Evolutionary conservation across 2,329 filamentous ascomycete genomes (phyloP), one percentile per base, ranked within the genome.

Genomic region (Dactylellina sp.): DNA sequence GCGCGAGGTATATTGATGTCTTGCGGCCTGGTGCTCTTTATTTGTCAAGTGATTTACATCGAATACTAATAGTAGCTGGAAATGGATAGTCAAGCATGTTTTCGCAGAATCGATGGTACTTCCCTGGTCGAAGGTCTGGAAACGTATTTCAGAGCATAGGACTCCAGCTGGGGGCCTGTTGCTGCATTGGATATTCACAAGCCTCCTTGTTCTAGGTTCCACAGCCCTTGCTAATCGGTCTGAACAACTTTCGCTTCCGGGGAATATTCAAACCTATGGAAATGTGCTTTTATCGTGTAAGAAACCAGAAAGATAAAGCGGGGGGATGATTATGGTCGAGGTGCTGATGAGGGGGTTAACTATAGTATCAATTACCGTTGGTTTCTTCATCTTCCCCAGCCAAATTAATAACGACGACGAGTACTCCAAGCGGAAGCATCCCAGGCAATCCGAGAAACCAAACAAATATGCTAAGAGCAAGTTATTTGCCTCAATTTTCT

Each of bases 71-170:
- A 7, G 5, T 22, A 6, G 5, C 22, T 14, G 22, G 4, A 4
- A 32, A 37, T 39, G 14, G 11, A 20, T 39, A 55, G 50, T 55
- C 3, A 55, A 55, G 22, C 50, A 37, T 11, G 50, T 55, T 55
- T 55, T 55, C 18, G 50, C 28, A 7, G 11, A 24, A 39, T 55
- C 50, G 14, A 37, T 55, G 50, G 35, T 55, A 16, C 28, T 55
- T 11, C 50, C 50, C 11, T 55, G 50, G 50, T 55, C 50, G 16
- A 55, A 55, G 16, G 11, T 55, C 14, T 55, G 50, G 50, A 12
- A 25, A 5, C 25, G 32, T 14, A 18, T 22, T 7, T 55, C 50
- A 12, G 28, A 28, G 7, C 25, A 22, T 2, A 35, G 18, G 9
- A 55, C 50, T n/a, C 50, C 50, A 9, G 35, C 50, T 11, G 50